A percentile compares a stretch with the other conserved stretches of the same genome.
phyloP scores from a whole-genome alignment of 2,329 filamentous ascomycete genomes.

The Penicillium sp. region DNA sequence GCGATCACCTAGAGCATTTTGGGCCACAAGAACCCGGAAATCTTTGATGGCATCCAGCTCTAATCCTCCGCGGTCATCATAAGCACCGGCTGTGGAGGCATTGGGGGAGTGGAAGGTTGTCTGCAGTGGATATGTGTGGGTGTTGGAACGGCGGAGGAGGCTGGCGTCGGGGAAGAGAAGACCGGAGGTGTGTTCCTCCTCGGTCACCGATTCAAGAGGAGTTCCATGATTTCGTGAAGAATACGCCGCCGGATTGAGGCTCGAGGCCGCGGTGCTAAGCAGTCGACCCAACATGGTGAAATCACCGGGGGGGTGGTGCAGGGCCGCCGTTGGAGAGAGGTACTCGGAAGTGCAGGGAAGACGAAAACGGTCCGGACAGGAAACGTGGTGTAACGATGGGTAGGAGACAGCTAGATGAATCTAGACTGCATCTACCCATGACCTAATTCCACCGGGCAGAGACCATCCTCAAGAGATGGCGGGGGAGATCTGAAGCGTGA shows the following conservation, averaged over 20 bases:
- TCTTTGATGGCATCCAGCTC: slow-evolving; percentile 53
- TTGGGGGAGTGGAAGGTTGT: slow-evolving; percentile 52
- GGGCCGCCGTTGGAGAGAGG: slow-evolving; percentile 22
- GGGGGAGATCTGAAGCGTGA: slow-evolving; percentile 16
- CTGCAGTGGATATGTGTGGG: slow-evolving; percentile 50
- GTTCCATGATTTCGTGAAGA: slow-evolving; percentile 43
- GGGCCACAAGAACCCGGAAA: slow-evolving; percentile 54
- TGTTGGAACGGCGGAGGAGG: slow-evolving; percentile 49
- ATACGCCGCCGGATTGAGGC: slow-evolving; percentile 50
- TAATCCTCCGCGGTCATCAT: slow-evolving; percentile 55
- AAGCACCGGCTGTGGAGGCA: slow-evolving; percentile 50
- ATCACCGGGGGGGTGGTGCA: slow-evolving; percentile 15
- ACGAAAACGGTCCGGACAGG: slow-evolving; percentile 23
- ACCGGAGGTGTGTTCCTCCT: slow-evolving; percentile 57
- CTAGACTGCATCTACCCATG: slow-evolving; percentile 44
- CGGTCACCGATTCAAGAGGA: slow-evolving; percentile 55
- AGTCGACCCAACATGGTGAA: slow-evolving; percentile 52
- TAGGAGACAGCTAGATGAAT: slow-evolving; percentile 39
- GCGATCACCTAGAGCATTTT: slow-evolving; percentile 55
- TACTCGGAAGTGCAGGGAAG: slow-evolving; percentile 23
- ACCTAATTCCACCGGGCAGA: slow-evolving; percentile 36
- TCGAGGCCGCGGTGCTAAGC: slow-evolving; percentile 52
- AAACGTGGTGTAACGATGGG: slow-evolving; percentile 33
- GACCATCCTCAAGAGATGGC: slow-evolving; percentile 37
- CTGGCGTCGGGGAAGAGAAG: slow-evolving; percentile 55